These are phyloP conservation scores for Bidens hawaiensis DNA, from an alignment of 140 eudicot genomes.

Conservation along the genomic window DNA sequence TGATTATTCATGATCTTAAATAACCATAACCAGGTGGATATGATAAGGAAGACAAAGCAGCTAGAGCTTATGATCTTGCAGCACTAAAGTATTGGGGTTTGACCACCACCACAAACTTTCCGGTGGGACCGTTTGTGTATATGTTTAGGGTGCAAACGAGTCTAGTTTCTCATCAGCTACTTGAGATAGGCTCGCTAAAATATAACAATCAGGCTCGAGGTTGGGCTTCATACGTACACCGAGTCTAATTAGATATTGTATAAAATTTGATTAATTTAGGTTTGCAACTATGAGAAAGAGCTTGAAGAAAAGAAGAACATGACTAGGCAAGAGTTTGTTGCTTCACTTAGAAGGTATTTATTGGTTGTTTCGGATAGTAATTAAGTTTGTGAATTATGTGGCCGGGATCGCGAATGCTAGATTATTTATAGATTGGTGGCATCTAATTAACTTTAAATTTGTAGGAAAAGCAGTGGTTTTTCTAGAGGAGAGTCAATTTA, in stretches of 20 bases:
- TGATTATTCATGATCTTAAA: background rate
- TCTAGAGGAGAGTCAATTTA: constrained; percentile 85
- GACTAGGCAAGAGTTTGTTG: no score
- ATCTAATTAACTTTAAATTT: background rate
- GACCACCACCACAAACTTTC: constrained; percentile 76
- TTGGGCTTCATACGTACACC: background rate
- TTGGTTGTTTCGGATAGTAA: no score
- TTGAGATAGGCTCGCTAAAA: no score
- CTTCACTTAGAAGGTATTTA: constrained; percentile 73
- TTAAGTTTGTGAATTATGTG: no score
- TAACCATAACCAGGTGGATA: constrained; percentile 71
- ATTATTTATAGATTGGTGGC: background rate
- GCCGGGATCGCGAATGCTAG: background rate
- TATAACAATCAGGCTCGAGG: no score
- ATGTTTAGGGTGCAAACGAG: no score
- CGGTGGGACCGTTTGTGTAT: constrained; percentile 22
- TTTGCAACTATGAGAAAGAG: constrained; percentile 69
- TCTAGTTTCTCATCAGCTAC: background rate
- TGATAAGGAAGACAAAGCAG: constrained; percentile 93
- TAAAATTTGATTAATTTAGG: constrained; percentile 31
- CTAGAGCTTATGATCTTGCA: constrained; percentile 86
- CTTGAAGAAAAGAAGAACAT: constrained; percentile 82
- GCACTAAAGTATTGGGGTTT: constrained; percentile 92
- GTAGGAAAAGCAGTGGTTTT: constrained; percentile 90
- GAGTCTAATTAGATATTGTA: background rate